These are phyloP conservation scores for Hypoxylon crocopeplum DNA, from an alignment of 495 filamentous ascomycete genomes.

Conservation along the genomic window DNA sequence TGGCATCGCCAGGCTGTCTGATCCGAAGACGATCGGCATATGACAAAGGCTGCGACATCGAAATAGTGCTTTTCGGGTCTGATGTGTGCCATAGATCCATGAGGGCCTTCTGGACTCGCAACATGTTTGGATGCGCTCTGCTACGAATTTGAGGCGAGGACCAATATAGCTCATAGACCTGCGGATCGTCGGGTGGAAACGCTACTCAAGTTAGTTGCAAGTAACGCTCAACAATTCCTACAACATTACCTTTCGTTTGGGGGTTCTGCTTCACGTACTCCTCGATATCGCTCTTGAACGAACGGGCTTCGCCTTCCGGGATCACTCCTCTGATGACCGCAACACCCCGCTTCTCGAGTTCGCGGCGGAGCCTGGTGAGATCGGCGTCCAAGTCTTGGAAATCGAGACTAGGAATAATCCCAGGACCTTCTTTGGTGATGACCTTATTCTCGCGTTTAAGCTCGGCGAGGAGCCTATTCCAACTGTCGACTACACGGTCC, in stretches of 20 bases:
- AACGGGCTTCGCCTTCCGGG: slow-evolving; percentile 62
- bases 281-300: slow-evolving; percentile 63
- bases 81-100: slow-evolving; percentile 76
- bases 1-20: slow-evolving; percentile 72
- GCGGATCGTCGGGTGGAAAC: slow-evolving; percentile 62
- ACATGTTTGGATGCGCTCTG: slow-evolving; percentile 72
- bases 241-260: slow-evolving; percentile 52
- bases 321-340: slow-evolving; percentile 70
- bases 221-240: neutral
- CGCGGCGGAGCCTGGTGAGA: slow-evolving; percentile 47
- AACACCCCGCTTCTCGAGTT: slow-evolving; percentile 67
- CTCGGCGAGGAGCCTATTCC: slow-evolving; percentile 68
- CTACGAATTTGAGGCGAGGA: slow-evolving; percentile 76
- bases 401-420: slow-evolving; percentile 64
- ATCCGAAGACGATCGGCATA: slow-evolving; percentile 89
- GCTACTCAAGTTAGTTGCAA: slow-evolving; percentile 48
- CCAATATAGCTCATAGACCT: slow-evolving; percentile 93
- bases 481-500: slow-evolving; percentile 65
- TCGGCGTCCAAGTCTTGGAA: slow-evolving; percentile 62
- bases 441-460: slow-evolving; percentile 61
- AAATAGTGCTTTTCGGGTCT: slow-evolving; percentile 66
- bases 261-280: slow-evolving; percentile 70
- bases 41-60: slow-evolving; percentile 63
- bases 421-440: slow-evolving; percentile 47
- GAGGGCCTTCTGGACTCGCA: slow-evolving; percentile 72